Base-by-base conservation (phyloP, 495 filamentous ascomycete species). In the Neurospora sp. region DNA sequence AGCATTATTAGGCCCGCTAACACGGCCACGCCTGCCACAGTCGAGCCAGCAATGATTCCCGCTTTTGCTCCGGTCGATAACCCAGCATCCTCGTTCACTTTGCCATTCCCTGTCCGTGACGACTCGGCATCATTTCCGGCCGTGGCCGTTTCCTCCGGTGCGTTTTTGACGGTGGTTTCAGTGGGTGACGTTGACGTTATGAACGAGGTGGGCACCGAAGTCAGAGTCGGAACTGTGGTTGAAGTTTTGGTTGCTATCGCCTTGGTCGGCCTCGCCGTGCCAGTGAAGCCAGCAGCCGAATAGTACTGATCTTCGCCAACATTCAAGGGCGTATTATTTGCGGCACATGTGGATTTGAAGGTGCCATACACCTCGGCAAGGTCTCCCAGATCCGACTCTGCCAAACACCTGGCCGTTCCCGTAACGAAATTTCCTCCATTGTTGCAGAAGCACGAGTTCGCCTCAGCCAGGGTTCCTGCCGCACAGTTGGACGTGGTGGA, bases 341-440 rank as follows among this genome's bases (percentile, higher is more conserved):
- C 44, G 14, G 71, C 42, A 72, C 82, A 84, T 2, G 78, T 77
- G 10, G 71, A 54, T 4, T 75, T 71, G 75, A 87, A 78, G 2
- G 78, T 84, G 11, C 78, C 60, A 71, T 85, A 87, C 14, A 83
- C 81, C 6, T 72, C 72, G 16, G 71, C 38, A 5, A 86, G 40
- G 38, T 85, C 83, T 27, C 9, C 60, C 11, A 76, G 73, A 20
- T 79, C 80, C 14, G 75, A 38, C 46, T 70, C 74, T 12, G 83
- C 83, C 60, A 87, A 76, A 71, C 85, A 87, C 11, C 62, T 49
- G 4, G 85, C 85, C 42, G 83, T 76, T 39, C 79, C 78, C 49
- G 81, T 82, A 70, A 86, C 77, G 73, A 87, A 87, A 75, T 84
- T 79, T 4, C 81, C 81, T 20, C 78, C 77, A 75, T 86, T 86